Evolutionary conservation across 495 filamentous ascomycete species (phyloP).

Genomic region (Talaromyces trachyspermus): DNA sequence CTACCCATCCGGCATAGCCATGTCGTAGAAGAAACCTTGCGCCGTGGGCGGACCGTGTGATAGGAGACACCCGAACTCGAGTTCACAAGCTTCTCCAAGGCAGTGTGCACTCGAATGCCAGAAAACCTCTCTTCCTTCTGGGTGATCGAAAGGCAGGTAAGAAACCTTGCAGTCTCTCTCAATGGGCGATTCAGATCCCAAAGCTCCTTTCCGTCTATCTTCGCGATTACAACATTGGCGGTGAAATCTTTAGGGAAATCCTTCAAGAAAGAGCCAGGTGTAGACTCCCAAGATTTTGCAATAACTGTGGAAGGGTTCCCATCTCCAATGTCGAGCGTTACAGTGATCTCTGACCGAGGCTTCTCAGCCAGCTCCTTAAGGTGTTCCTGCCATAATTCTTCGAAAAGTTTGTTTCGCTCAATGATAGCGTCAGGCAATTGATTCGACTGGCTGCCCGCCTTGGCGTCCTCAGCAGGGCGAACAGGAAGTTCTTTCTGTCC

Average conservation of each 20-base stretch:
- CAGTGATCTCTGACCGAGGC: slow-evolving; percentile 41
- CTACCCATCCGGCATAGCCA: slow-evolving; percentile 70
- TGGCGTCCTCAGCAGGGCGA: slow-evolving; percentile 29
- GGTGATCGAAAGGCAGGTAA: slow-evolving; percentile 75
- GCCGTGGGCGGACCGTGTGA: slow-evolving; percentile 89
- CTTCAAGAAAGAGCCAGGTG: slow-evolving; percentile 44
- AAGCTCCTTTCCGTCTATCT: slow-evolving; percentile 67
- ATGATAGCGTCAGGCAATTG: slow-evolving; percentile 73
- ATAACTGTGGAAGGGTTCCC: slow-evolving; percentile 34
- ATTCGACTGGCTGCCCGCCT: slow-evolving; percentile 19
- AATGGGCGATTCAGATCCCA: slow-evolving; percentile 92
- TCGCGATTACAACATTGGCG: slow-evolving; percentile 61
- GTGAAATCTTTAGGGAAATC: slow-evolving; percentile 46
- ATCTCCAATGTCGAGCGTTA: slow-evolving; percentile 42
- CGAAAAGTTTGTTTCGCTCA: slow-evolving; percentile 78
- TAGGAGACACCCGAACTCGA: slow-evolving; percentile 80
- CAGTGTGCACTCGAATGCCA: slow-evolving; percentile 93
- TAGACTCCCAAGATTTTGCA: slow-evolving; percentile 47
- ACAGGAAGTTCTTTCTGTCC: slow-evolving; percentile 34
- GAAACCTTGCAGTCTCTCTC: slow-evolving; percentile 69
- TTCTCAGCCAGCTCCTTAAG: slow-evolving; percentile 57
- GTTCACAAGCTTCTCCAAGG: slow-evolving; percentile 88
- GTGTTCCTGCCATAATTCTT: slow-evolving; percentile 75
- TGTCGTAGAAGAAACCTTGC: slow-evolving; percentile 97
- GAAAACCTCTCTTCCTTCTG: slow-evolving; percentile 77